Conservation (phyloP, 306 rosid genomes). For the Rosa lucieae region DNA sequence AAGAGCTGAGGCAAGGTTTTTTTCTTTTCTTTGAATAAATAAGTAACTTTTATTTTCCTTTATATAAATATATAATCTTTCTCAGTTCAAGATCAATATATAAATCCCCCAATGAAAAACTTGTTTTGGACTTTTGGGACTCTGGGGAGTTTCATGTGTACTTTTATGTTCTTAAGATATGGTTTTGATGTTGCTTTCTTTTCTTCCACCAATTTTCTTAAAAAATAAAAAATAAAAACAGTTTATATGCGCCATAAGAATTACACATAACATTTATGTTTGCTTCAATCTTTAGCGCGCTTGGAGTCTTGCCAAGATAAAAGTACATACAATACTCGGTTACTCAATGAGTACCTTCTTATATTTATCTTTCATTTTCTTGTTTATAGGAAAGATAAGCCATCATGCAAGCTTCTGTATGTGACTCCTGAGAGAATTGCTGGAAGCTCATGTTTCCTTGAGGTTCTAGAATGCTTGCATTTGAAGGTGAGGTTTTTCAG, state of each 20-base stretch:
- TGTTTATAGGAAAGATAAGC: constrained; percentile 75
- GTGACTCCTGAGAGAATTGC: constrained; percentile 98
- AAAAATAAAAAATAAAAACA: no score
- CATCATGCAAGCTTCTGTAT: constrained; percentile 94
- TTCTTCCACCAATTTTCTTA: not conserved
- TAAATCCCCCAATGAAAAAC: not conserved
- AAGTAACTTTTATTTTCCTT: constrained; percentile 15
- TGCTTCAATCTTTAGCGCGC: no score
- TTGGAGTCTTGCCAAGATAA: not conserved
- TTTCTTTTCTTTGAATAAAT: constrained; percentile 29
- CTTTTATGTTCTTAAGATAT: not conserved
- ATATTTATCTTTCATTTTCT: constrained; percentile 18
- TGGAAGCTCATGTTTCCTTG: constrained; percentile 65
- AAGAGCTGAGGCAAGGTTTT: constrained; percentile 81
- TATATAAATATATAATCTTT: not conserved
- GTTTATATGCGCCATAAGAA: constrained; percentile 9
- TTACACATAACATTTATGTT: not conserved
- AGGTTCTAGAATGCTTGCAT: constrained; percentile 68
- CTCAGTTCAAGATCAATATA: not conserved
- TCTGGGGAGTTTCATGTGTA: not conserved
- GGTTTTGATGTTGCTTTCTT: not conserved
- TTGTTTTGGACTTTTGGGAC: not conserved
- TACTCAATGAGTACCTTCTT: constrained; percentile 14
- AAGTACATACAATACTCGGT: not conserved
- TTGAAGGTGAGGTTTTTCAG: constrained; percentile 54